Conservation (phyloP, 2,329 filamentous ascomycete species). For the Pseudofabraea citricarpa region DNA sequence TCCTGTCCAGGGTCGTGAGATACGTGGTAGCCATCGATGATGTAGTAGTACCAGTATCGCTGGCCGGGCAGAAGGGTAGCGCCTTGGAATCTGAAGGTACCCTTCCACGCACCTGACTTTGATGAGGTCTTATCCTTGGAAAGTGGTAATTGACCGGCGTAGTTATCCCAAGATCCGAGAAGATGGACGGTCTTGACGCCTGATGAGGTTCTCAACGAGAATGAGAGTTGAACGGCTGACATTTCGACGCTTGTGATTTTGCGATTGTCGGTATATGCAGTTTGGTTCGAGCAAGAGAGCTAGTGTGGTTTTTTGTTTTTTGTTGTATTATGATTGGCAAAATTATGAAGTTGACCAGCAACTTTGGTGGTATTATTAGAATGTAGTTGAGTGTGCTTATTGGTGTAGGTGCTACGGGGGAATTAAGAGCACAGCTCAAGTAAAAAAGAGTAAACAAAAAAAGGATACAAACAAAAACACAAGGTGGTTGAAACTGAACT, state of each 20-base stretch:
- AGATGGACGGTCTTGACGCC: constrained; percentile 97
- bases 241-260: constrained; percentile 55
- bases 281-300: constrained; percentile 35
- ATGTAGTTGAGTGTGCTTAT: too few species aligned
- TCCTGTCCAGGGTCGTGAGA: constrained; percentile 90
- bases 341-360: constrained; percentile 53
- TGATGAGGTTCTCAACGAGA: constrained; percentile 90
- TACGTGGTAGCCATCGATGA: constrained; percentile 98
- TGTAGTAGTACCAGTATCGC: constrained; percentile 99
- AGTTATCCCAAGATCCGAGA: constrained; percentile 97
- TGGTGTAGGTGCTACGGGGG: too few species aligned
- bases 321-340: constrained; percentile 47
- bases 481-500: constrained; percentile 38
- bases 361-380: constrained; percentile 32
- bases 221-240: constrained; percentile 90
- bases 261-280: constrained; percentile 30
- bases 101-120: constrained; percentile 91
- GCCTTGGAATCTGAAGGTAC: constrained; percentile 93
- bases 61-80: constrained; percentile 79
- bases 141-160: constrained; percentile 88
- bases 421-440: constrained; percentile 52
- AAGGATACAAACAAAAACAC: constrained; percentile 44
- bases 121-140: constrained; percentile 78
- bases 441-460: constrained; percentile 35
- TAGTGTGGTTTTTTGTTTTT: constrained; percentile 25